phyloP scores from a whole-genome alignment of 169 alveolate genomes.

The Plasmodium sp. region DNA sequence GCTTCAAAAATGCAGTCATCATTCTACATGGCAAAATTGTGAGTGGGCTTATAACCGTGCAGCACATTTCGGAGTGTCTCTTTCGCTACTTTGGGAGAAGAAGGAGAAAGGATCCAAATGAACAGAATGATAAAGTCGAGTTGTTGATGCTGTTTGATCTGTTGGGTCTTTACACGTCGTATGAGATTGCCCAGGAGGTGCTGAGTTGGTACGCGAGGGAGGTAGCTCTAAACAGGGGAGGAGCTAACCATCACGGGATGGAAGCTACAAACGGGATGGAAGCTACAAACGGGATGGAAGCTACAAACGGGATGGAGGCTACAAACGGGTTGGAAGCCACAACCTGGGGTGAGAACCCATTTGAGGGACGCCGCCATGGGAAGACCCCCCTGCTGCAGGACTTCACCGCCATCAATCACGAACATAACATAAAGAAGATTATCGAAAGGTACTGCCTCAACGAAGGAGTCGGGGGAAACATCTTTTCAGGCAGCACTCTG shows the following conservation, averaged over 20 bases:
- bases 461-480: conserved; percentile 16
- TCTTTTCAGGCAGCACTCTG: conserved; percentile 40
- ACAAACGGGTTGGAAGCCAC: background rate
- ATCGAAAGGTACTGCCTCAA: background rate
- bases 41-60: conserved; percentile 16
- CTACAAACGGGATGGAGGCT: too few relatives aligned
- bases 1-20: background rate
- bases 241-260: background rate
- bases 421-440: background rate
- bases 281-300: background rate
- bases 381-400: background rate
- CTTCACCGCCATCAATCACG: background rate
- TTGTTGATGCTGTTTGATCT: conserved; percentile 7
- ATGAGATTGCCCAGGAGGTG: conserved; percentile 9
- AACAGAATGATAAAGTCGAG: conserved; percentile 1
- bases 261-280: background rate
- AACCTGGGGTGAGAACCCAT: background rate
- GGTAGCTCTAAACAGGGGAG: background rate
- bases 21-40: conserved; percentile 40
- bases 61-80: conserved; percentile 19
- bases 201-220: conserved; percentile 28
- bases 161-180: conserved; percentile 36
- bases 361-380: background rate
- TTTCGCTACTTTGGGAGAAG: background rate
- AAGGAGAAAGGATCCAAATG: background rate